Conservation (phyloP, 768 basidiomycete species). For the Boletus subparvulus region DNA sequence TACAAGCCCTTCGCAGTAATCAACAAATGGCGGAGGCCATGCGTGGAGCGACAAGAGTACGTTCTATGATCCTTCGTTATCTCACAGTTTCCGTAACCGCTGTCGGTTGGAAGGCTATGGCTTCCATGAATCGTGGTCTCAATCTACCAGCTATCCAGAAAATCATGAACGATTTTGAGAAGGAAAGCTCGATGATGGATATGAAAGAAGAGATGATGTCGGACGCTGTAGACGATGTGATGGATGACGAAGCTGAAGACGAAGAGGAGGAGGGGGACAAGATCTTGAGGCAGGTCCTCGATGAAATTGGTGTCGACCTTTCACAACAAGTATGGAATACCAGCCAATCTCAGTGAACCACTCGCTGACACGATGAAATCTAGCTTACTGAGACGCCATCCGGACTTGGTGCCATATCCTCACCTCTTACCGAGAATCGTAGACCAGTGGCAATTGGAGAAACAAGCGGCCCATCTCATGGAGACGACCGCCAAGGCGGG, state of each 20-base stretch:
- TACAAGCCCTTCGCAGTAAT: conserved; percentile 95
- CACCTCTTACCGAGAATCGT: conserved; percentile 60
- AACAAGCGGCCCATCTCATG: conserved; percentile 33
- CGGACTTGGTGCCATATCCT: conserved; percentile 59
- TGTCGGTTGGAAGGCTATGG: conserved; percentile 76
- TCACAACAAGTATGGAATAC: conserved; percentile 68
- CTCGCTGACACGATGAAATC: conserved; percentile 10
- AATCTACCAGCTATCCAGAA: conserved; percentile 93
- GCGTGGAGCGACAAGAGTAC: conserved; percentile 93
- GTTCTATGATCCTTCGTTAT: conserved; percentile 28
- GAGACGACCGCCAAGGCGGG: conserved; percentile 38
- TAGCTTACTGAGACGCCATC: conserved; percentile 86
- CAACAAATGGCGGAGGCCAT: conserved; percentile 99
- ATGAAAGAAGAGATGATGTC: conserved; percentile 99
- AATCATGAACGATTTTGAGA: conserved; percentile 98
- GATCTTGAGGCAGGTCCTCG: conserved; percentile 92
- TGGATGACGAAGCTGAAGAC: conserved; percentile 89
- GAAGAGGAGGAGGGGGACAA: conserved; percentile 96
- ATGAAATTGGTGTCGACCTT: conserved; percentile 92
- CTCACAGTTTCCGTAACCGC: conserved; percentile 1
- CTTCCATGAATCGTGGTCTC: conserved; percentile 92
- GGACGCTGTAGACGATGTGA: conserved; percentile 95
- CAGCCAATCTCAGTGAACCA: not conserved
- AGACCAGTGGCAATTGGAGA: conserved; percentile 89
- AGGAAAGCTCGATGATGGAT: conserved; percentile 97